Evolutionary conservation across 352 stramenopile species (phyloP).

Genomic region (Phytophthora lateralis): DNA sequence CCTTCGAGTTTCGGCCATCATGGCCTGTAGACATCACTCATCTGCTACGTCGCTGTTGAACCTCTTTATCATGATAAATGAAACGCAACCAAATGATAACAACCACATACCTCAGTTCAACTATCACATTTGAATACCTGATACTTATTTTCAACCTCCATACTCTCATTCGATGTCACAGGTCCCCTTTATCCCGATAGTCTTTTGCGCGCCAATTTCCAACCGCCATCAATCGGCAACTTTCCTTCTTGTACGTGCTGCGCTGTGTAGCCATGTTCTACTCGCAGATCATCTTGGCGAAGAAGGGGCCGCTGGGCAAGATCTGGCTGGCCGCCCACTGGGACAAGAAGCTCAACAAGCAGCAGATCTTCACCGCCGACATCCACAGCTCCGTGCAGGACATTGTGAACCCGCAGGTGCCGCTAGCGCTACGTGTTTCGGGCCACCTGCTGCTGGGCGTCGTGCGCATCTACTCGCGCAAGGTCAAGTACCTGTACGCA

Average conservation of each 20-base stretch:
- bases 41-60: background rate
- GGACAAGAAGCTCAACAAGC: slow-evolving; percentile 99
- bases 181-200: background rate
- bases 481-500: slow-evolving; percentile 98
- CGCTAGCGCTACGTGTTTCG: slow-evolving; percentile 96
- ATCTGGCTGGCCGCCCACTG: slow-evolving; percentile 99
- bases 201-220: slow-evolving; percentile 5
- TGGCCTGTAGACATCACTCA: background rate
- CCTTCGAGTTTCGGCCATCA: background rate
- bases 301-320: slow-evolving; percentile 98
- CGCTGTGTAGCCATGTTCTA: slow-evolving; percentile 99
- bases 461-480: slow-evolving; percentile 98
- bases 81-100: too few relatives aligned
- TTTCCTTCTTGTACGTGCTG: background rate
- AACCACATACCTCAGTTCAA: too few relatives aligned
- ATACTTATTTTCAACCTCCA: too few relatives aligned
- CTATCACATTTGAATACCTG: too few relatives aligned
- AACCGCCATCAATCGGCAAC: slow-evolving; percentile 24
- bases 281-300: slow-evolving; percentile 98
- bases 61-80: too few relatives aligned
- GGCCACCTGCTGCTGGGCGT: slow-evolving; percentile 98
- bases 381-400: slow-evolving; percentile 96
- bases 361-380: slow-evolving; percentile 98
- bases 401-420: slow-evolving; percentile 97
- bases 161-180: too few relatives aligned